Percentiles rank a stretch among this genome's conserved stretches.
These are phyloP conservation scores for Plantago rigida DNA, from an alignment of 305 asterid genomes.

Conservation along the genomic window DNA sequence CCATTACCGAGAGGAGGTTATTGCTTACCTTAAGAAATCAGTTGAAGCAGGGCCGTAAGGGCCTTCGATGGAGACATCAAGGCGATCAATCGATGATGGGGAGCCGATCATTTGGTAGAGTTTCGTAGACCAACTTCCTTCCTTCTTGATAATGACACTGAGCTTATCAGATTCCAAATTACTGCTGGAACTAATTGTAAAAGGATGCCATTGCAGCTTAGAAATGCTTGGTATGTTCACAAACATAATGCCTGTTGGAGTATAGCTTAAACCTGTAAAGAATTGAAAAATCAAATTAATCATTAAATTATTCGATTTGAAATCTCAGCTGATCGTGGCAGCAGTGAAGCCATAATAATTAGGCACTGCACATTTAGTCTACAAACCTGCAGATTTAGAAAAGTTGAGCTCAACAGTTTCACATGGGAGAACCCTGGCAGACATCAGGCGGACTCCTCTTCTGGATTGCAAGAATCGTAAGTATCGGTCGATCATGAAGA, in stretches of 20 bases:
- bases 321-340: no score
- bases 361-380: no score
- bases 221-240: constrained; percentile 66
- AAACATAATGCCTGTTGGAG: constrained; percentile 71
- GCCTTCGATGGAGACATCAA: constrained; percentile 61
- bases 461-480: constrained; percentile 71
- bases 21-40: constrained; percentile 43
- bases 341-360: no score
- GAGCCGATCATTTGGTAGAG: constrained; percentile 51
- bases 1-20: no score
- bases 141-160: constrained; percentile 55
- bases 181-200: constrained; percentile 63
- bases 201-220: constrained; percentile 88
- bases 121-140: constrained; percentile 66
- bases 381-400: constrained; percentile 52
- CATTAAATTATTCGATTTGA: not conserved
- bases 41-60: constrained; percentile 82
- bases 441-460: constrained; percentile 41
- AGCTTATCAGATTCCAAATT: constrained; percentile 57
- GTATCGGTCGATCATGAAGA: constrained; percentile 61
- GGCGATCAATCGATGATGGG: constrained; percentile 43
- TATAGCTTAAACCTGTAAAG: constrained; percentile 42
- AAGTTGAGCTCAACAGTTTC: constrained; percentile 59
- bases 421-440: constrained; percentile 57
- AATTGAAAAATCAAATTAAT: not conserved